Percentiles rank a stretch among this genome's conserved stretches.
Evolutionary conservation across 345 rosid species (phyloP).

Genomic region (Salix koriyanagi): DNA sequence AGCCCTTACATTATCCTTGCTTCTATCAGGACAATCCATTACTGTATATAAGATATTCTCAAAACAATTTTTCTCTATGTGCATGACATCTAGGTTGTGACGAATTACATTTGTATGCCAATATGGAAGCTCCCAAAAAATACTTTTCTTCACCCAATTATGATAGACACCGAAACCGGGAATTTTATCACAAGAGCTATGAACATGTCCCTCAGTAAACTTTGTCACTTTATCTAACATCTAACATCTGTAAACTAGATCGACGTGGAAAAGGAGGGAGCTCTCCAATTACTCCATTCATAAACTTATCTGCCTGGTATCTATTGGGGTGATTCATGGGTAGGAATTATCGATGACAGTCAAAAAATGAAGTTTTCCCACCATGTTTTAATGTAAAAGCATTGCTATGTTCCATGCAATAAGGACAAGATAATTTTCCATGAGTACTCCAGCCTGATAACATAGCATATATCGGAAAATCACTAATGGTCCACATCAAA

Average conservation of each 20-base stretch:
- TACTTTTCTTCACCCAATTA: background rate
- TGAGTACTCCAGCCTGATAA: background rate
- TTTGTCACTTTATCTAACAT: no score
- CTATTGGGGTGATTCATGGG: background rate
- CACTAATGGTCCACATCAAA: background rate
- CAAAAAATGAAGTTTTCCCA: background rate
- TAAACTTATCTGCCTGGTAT: no score
- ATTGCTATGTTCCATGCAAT: background rate
- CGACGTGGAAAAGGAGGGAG: background rate
- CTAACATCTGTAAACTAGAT: no score
- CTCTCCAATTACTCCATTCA: background rate
- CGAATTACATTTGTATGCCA: background rate
- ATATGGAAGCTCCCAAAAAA: background rate
- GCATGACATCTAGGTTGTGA: slow-evolving; percentile 4
- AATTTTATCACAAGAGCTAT: background rate
- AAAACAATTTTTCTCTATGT: background rate
- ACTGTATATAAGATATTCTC: background rate
- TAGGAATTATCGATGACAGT: background rate
- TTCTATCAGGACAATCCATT: background rate
- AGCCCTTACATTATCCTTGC: background rate
- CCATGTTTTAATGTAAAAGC: background rate
- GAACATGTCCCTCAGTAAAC: background rate
- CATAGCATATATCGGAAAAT: background rate
- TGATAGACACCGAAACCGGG: background rate
- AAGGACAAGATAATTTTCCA: background rate